Conservation (phyloP, 768 basidiomycete species). For the Ramaria rubella region DNA sequence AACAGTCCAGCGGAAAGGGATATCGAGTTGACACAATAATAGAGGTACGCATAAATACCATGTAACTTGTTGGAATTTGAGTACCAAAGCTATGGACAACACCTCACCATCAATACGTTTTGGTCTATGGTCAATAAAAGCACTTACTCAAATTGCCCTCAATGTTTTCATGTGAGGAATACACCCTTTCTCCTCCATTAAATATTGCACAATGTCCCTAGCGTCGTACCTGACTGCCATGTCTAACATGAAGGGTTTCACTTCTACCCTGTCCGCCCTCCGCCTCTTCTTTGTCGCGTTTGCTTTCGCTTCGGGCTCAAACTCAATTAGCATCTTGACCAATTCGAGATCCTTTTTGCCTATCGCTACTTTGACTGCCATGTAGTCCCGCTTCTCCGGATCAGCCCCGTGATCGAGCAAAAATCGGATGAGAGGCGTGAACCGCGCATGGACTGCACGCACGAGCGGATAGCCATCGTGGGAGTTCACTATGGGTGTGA, state of each 20-base stretch:
- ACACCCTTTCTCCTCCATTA: constrained; percentile 63
- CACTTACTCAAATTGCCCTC: constrained; percentile 30
- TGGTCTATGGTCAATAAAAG: no score
- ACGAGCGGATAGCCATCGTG: constrained; percentile 78
- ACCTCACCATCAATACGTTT: no score
- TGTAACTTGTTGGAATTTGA: no score
- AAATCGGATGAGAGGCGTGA: constrained; percentile 58
- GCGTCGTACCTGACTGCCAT: constrained; percentile 59
- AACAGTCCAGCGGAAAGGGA: no score
- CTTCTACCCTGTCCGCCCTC: constrained; percentile 52
- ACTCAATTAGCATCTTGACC: constrained; percentile 73
- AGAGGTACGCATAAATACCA: no score
- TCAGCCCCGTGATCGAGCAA: constrained; percentile 69
- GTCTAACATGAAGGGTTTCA: constrained; percentile 54
- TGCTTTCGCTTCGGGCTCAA: constrained; percentile 23
- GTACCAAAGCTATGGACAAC: no score
- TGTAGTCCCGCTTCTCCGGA: constrained; percentile 49
- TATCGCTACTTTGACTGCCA: constrained; percentile 76
- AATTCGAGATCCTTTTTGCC: constrained; percentile 57
- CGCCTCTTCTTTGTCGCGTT: constrained; percentile 39
- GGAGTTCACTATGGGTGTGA: constrained; percentile 39
- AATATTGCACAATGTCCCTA: constrained; percentile 63
- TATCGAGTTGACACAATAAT: no score
- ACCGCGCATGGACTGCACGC: constrained; percentile 63
- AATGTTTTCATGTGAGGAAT: constrained; percentile 69